Percentiles rank a stretch among this genome's conserved stretches.
These are phyloP conservation scores for Diplotaxis tenuifolia DNA, from an alignment of 345 rosid species.

Conservation along the genomic window DNA sequence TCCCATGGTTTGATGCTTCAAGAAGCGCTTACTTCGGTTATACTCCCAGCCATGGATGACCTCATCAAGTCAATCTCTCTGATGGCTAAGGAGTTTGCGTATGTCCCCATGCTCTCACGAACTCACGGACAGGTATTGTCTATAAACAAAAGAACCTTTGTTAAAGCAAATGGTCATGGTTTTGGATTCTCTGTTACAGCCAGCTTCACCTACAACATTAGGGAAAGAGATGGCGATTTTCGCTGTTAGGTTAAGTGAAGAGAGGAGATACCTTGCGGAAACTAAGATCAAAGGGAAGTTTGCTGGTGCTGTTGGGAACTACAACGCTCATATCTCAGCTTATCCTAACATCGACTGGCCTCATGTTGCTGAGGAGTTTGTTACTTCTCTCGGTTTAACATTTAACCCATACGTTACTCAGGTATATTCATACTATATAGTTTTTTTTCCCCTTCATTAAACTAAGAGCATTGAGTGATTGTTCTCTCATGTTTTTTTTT, in stretches of 20 bases:
- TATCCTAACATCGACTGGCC: slow-evolving; percentile 80
- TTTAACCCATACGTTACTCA: slow-evolving; percentile 94
- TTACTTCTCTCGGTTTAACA: slow-evolving; percentile 71
- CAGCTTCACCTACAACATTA: slow-evolving; percentile 93
- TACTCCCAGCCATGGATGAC: slow-evolving; percentile 73
- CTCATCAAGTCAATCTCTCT: slow-evolving; percentile 55
- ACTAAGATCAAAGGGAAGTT: slow-evolving; percentile 85
- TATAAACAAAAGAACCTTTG: background rate
- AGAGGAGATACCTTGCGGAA: slow-evolving; percentile 64
- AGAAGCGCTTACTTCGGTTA: slow-evolving; percentile 56
- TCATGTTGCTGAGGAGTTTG: slow-evolving; percentile 74
- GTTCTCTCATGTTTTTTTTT: slow-evolving; percentile 17
- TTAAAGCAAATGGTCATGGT: background rate
- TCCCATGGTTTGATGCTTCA: slow-evolving; percentile 90
- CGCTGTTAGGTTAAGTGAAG: slow-evolving; percentile 77
- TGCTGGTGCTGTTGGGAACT: slow-evolving; percentile 97
- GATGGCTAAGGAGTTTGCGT: slow-evolving; percentile 67
- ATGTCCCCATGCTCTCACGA: slow-evolving; percentile 87
- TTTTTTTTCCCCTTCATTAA: too few species aligned
- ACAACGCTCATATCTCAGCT: slow-evolving; percentile 88
- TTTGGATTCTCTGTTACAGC: slow-evolving; percentile 46
- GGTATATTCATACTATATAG: slow-evolving; percentile 44
- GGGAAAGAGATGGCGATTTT: slow-evolving; percentile 96
- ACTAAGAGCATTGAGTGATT: too few species aligned
- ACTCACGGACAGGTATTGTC: slow-evolving; percentile 90